These are phyloP conservation scores for Fusarium metavorans DNA, from an alignment of 2,329 filamentous ascomycete genomes.

Conservation along the genomic window DNA sequence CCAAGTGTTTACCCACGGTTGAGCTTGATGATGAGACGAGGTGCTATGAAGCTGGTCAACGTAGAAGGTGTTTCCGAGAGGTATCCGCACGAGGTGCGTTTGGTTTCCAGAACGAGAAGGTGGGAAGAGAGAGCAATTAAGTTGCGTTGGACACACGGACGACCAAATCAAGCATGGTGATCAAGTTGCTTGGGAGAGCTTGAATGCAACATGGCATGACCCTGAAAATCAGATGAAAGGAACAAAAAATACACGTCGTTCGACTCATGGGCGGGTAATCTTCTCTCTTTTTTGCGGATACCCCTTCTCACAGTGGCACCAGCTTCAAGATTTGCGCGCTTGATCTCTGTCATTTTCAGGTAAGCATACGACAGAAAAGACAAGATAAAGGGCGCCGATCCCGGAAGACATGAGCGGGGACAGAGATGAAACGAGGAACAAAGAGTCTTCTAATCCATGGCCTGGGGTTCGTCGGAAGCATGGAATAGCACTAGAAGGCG, in stretches of 20 bases:
- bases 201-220: neutral
- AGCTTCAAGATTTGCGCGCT: neutral
- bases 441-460: neutral
- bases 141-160: neutral
- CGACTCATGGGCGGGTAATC: neutral
- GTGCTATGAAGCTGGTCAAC: neutral
- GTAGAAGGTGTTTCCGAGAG: neutral
- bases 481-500: slow-evolving; percentile 21
- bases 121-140: neutral
- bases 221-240: neutral
- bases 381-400: slow-evolving; percentile 9
- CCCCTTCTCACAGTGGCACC: neutral
- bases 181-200: neutral
- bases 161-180: neutral
- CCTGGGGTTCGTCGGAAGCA: slow-evolving; percentile 1
- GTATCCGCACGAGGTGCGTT: neutral
- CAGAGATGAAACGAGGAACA: neutral
- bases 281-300: neutral
- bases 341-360: neutral
- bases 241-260: neutral
- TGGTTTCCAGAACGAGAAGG: neutral
- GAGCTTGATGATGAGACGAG: neutral
- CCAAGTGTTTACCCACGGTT: neutral
- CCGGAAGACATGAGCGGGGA: neutral
- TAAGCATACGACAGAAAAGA: neutral